Percentiles rank a stretch among this genome's conserved stretches.
These are phyloP conservation scores for Asterella californica DNA, from an alignment of 225 moss, liverwort and hornwort species.

Conservation along the genomic window DNA sequence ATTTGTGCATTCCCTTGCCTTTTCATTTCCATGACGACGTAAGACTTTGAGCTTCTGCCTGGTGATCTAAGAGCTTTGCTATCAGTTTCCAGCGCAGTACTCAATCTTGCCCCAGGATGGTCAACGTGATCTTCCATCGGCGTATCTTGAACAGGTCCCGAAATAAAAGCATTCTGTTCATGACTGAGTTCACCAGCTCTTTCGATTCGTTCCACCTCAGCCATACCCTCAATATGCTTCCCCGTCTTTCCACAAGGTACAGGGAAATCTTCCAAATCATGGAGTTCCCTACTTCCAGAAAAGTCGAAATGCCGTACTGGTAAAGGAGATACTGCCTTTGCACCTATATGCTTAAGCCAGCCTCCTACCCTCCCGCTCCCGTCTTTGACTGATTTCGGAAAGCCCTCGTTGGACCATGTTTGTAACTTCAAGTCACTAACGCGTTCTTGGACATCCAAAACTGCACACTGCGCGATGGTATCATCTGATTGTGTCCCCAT, in stretches of 20 bases:
- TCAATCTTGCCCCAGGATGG: neutral
- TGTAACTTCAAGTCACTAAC: neutral
- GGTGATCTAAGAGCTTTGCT: neutral
- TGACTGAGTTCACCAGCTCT: neutral
- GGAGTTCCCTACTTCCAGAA: conserved; percentile 33
- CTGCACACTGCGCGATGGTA: neutral
- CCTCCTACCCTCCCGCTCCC: conserved; percentile 33
- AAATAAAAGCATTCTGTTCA: neutral
- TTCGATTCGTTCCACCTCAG: conserved; percentile 10
- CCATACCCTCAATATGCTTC: neutral
- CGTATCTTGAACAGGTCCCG: neutral
- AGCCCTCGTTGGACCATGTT: neutral
- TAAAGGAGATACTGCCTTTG: conserved; percentile 57
- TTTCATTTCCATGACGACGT: neutral
- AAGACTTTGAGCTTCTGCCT: neutral
- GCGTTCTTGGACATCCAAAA: conserved; percentile 14
- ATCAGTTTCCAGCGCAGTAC: neutral
- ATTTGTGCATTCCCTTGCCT: conserved; percentile 1
- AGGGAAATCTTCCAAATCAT: conserved; percentile 7
- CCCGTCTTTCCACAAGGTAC: neutral
- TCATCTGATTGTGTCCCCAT: neutral
- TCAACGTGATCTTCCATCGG: neutral
- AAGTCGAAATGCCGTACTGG: conserved; percentile 94
- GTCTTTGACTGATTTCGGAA: conserved; percentile 34
- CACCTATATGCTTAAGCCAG: conserved; percentile 50